Evolutionary conservation across 1,139 yeast species (phyloP).

Genomic region (Geotrichum histeridarum): DNA sequence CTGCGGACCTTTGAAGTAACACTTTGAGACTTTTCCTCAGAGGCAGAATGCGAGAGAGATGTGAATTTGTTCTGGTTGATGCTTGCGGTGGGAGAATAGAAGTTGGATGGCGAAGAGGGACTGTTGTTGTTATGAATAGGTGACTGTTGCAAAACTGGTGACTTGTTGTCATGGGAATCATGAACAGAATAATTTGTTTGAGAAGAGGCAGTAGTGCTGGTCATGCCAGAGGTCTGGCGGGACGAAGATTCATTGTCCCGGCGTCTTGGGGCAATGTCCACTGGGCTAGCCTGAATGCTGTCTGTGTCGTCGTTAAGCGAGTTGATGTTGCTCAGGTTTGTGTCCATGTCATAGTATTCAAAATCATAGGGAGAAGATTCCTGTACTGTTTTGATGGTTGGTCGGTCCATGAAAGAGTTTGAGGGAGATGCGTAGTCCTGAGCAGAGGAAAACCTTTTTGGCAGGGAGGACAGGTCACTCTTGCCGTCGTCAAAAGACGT

Average conservation of each 20-base stretch:
- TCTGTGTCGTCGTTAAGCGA: slow-evolving; percentile 9
- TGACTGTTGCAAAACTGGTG: slow-evolving; percentile 8
- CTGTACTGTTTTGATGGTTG: slow-evolving; percentile 1
- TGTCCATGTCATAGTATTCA: slow-evolving; percentile 12
- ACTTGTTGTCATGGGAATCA: slow-evolving; percentile 4
- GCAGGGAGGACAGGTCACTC: slow-evolving; percentile 1
- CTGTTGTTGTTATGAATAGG: neutral
- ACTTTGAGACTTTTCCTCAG: slow-evolving; percentile 1
- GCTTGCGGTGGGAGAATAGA: neutral
- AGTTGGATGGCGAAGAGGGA: neutral
- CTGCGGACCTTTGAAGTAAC: slow-evolving; percentile 16
- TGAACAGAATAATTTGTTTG: slow-evolving; percentile 10
- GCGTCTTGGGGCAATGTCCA: slow-evolving; percentile 11
- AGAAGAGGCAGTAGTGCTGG: slow-evolving; percentile 11
- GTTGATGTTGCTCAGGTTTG: neutral
- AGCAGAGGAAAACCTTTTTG: slow-evolving; percentile 3
- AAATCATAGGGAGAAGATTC: neutral
- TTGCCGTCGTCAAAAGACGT: slow-evolving; percentile 10
- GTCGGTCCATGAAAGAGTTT: neutral
- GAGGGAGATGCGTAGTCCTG: neutral
- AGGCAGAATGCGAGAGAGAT: slow-evolving; percentile 9
- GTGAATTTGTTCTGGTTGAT: neutral
- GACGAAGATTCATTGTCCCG: neutral
- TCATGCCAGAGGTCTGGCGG: slow-evolving; percentile 8
- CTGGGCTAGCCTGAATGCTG: slow-evolving; percentile 17